phyloP scores from a whole-genome alignment of 148 eudicot genomes.

The Agrostemma githago region DNA sequence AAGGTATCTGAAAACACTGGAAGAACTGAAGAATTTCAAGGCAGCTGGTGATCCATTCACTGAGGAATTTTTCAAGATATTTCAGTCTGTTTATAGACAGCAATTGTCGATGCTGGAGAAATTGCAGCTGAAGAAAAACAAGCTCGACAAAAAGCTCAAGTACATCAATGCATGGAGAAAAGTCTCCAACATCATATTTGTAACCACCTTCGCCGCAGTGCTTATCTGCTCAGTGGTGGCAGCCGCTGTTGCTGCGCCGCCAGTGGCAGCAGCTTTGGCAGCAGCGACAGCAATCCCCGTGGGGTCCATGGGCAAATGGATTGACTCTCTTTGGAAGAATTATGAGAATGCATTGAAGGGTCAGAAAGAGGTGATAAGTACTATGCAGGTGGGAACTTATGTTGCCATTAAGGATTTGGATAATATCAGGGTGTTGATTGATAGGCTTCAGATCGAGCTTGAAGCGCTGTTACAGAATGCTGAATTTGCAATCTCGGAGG shows the following conservation, averaged over 20 bases:
- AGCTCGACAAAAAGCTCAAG: slow-evolving; percentile 85
- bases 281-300: slow-evolving; percentile 77
- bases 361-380: slow-evolving; percentile 83
- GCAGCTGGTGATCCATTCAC: slow-evolving; percentile 83
- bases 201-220: slow-evolving; percentile 82
- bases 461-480: slow-evolving; percentile 48
- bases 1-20: slow-evolving; percentile 51
- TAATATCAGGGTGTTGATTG: slow-evolving; percentile 63
- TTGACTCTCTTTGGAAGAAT: slow-evolving; percentile 79
- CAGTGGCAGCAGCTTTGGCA: slow-evolving; percentile 81
- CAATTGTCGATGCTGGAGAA: slow-evolving; percentile 81
- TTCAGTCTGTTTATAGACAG: slow-evolving; percentile 73
- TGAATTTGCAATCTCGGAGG: slow-evolving; percentile 56
- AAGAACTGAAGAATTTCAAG: slow-evolving; percentile 72
- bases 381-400: slow-evolving; percentile 88
- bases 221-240: slow-evolving; percentile 96
- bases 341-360: slow-evolving; percentile 77
- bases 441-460: slow-evolving; percentile 66
- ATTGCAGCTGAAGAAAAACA: slow-evolving; percentile 59
- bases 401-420: slow-evolving; percentile 90
- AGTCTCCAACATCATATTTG: slow-evolving; percentile 75
- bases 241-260: slow-evolving; percentile 86
- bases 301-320: slow-evolving; percentile 94
- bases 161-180: slow-evolving; percentile 84
- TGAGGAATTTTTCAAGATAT: slow-evolving; percentile 69